Evolutionary conservation across 1,284 basidiomycete genomes (phyloP).

Genomic region (Xerocomus nothofagi): DNA sequence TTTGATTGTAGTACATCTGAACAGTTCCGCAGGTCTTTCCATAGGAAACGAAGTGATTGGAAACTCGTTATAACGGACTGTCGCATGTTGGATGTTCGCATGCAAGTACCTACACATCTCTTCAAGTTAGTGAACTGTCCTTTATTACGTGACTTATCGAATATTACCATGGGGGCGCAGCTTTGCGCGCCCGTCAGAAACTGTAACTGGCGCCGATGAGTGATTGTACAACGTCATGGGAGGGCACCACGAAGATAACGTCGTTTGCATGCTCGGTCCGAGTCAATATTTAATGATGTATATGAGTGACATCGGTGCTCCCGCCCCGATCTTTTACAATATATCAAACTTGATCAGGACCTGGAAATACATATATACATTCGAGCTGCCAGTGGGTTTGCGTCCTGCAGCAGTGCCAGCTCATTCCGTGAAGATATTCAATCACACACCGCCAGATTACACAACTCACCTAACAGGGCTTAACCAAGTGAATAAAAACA

Average conservation of each 20-base stretch:
- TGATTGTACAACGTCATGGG: background rate
- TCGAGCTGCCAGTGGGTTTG: background rate
- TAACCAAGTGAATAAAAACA: slow-evolving; percentile 1
- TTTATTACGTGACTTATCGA: background rate
- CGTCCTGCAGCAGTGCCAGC: background rate
- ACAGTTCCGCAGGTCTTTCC: no score
- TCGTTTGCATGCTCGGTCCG: background rate
- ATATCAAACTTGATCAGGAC: background rate
- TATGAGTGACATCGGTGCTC: background rate
- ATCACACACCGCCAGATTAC: slow-evolving; percentile 1
- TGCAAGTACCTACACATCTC: no score
- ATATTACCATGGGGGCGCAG: background rate
- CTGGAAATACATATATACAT: background rate
- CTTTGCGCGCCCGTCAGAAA: background rate
- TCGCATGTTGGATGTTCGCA: no score
- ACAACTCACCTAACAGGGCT: background rate
- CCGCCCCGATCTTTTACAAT: background rate
- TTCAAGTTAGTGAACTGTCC: no score
- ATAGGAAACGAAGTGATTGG: no score
- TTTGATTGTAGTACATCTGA: no score
- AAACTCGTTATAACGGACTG: no score
- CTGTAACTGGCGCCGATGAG: background rate
- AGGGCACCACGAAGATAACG: background rate
- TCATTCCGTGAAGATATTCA: slow-evolving; percentile 2
- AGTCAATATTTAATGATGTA: background rate